Conservation (phyloP, 2,329 filamentous ascomycete genomes). For the Colletotrichum siamense region DNA sequence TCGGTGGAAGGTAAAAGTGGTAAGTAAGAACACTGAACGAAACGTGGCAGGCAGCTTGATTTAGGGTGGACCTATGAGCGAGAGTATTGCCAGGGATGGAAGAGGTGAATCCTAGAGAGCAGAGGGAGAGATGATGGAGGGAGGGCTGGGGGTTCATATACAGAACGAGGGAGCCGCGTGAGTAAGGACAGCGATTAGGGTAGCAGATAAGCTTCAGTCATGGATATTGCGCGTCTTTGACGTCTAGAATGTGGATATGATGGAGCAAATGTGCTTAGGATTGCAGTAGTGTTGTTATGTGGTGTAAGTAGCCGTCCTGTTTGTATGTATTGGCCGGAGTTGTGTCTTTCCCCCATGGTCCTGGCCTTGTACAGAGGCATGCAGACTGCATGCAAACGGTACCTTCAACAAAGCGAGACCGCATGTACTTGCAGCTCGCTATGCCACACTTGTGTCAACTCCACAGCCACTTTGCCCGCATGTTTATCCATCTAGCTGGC, state of each 20-base stretch:
- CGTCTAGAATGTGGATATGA: slow-evolving; percentile 4
- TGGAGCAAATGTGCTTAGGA: slow-evolving; percentile 5
- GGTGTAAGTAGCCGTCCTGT: neutral
- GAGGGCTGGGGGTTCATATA: slow-evolving; percentile 18
- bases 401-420: slow-evolving; percentile 4
- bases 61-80: neutral
- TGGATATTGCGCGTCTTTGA: slow-evolving; percentile 16
- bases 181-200: neutral
- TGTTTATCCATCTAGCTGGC: neutral
- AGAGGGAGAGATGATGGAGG: neutral
- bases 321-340: neutral
- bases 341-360: neutral
- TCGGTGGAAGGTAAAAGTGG: neutral
- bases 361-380: neutral
- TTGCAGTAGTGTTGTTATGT: slow-evolving; percentile 1
- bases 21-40: neutral
- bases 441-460: neutral
- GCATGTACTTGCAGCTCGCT: neutral
- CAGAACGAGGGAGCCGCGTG: neutral
- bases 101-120: neutral
- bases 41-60: neutral
- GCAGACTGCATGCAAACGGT: slow-evolving; percentile 8
- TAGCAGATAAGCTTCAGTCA: slow-evolving; percentile 14
- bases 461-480: neutral
- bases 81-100: slow-evolving; percentile 3